Evolutionary conservation across 164 flowering plant species (phyloP), one percentile per base, ranked within the genome.

Genomic region (Liquidambar formosana): DNA sequence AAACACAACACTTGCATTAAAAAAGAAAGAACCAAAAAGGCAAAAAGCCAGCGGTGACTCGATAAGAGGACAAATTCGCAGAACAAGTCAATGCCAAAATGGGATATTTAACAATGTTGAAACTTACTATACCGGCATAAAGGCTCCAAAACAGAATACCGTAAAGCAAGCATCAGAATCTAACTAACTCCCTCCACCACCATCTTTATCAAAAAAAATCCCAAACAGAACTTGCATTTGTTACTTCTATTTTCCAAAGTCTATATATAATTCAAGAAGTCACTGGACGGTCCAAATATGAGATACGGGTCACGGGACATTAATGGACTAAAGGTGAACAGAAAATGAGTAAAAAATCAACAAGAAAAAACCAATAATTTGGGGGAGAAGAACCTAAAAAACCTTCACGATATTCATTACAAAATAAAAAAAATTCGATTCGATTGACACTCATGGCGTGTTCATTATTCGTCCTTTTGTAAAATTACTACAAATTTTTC

Each of bases 111-210:
- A 33, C 41, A 43, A 28, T 47, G 9, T 14, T 8, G 53, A 49
- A 49, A 49, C 21, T 57, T 57, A 23, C 14, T 14, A 16, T 49
- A 18, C 53, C n/a, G n/a, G 4, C 22, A 18, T 18, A 51, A 51
- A 51, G 54, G 54, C 22, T 51, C 54, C 54, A 15, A 16, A 18
- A 51, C 54, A 51, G 54, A 51, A 51, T 51, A 51, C 21, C 54
- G 54, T 51, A 18, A 51, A 51, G 54, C 54, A 18, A 51, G 54
- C 54, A 51, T 51, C 54, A 51, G 54, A 51, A 51, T 51, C 23
- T 18, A n/a, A 51, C 54, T 1, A 51, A 51, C 22, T 51, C 8
- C 54, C 54, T 51, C 54, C 54, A 51, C 21, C 54, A 51, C 21
- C 59, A 19, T 53, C 23, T 19, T 19, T n/a, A n/a, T n/a, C n/a